Evolutionary conservation across 257 asterid species (phyloP), one percentile per base, ranked within the genome.

Genomic region (Fraxinus excelsior): DNA sequence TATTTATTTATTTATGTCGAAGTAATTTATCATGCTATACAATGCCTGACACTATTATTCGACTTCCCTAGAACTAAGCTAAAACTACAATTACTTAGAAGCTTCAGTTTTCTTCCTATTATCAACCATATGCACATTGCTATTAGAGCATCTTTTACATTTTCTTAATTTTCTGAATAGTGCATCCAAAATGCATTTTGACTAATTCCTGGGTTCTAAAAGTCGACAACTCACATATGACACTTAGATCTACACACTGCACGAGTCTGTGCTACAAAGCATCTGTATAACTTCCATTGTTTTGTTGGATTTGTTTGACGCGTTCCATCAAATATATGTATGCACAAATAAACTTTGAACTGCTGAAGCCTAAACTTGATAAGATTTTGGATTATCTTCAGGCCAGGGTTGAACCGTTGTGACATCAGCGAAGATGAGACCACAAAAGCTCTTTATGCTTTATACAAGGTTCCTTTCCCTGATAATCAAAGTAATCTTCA

Each of bases 381-480:
- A 62, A 21, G 28, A 34, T 10, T 82, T 80, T 76, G 78, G 14
- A 78, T 80, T 62, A 64, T 69, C 74, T 82, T 71, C 91, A 96
- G 99, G 88, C 94, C 98, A 82, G 97, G 96, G 80, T 85, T 90
- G 96, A 93, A 93, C 87, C 80, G 53, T 37, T 96, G 99, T 80
- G 89, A 87, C 66, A 67, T 96, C 74, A 82, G 88, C 73, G 94
- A 96, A 83, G 96, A 87, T 21, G 93, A 87, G 51, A 96, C 98
- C n/a, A 85, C 96, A 29, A 84, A 71, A 70, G 97, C 96, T 83
- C 78, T 91, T 62, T 82, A 70, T 51, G 88, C 91, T 42, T 82
- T 72, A 28, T 83, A 78, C 84, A 83, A 71, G 71, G 79, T 74
- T 70, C 90, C 96, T 40, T 51, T 79, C 77, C 86, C 88, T 70